phyloP scores from a whole-genome alignment of 352 stramenopile species.

The Pythium utonaiense region DNA sequence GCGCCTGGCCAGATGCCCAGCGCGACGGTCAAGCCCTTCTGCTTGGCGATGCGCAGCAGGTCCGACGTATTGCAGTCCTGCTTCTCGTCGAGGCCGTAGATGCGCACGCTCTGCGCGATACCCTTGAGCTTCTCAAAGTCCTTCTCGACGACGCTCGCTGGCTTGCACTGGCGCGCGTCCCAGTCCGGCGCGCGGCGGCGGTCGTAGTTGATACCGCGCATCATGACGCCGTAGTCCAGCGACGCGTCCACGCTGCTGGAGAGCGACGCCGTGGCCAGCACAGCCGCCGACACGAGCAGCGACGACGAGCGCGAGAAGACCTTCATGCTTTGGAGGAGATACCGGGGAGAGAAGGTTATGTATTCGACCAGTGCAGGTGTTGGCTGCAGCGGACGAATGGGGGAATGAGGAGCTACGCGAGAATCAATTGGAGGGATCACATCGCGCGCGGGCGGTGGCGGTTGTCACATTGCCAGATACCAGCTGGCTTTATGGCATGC shows the following conservation, averaged over 20 bases:
- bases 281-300: conserved; percentile 1
- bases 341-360: not conserved
- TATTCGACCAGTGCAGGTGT: not conserved
- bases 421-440: too few relatives aligned
- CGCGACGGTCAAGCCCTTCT: conserved; percentile 44
- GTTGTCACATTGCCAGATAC: not conserved
- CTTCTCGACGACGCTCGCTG: too few relatives aligned
- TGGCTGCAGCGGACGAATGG: not conserved
- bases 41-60: conserved; percentile 44
- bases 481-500: too few relatives aligned
- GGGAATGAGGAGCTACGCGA: not conserved
- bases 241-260: conserved; percentile 5
- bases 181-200: conserved; percentile 55
- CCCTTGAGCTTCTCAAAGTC: too few relatives aligned
- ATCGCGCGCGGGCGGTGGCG: not conserved
- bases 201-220: conserved; percentile 81
- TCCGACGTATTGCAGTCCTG: conserved; percentile 39
- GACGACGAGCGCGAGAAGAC: conserved; percentile 3
- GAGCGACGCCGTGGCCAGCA: conserved; percentile 9
- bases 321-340: conserved; percentile 19
- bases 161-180: conserved; percentile 47
- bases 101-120: conserved; percentile 56
- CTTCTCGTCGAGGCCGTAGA: conserved; percentile 69
- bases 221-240: conserved; percentile 37
- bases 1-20: conserved; percentile 63